These are phyloP conservation scores for Millerago galiae DNA, from an alignment of 805 yeast genomes.

Conservation along the genomic window DNA sequence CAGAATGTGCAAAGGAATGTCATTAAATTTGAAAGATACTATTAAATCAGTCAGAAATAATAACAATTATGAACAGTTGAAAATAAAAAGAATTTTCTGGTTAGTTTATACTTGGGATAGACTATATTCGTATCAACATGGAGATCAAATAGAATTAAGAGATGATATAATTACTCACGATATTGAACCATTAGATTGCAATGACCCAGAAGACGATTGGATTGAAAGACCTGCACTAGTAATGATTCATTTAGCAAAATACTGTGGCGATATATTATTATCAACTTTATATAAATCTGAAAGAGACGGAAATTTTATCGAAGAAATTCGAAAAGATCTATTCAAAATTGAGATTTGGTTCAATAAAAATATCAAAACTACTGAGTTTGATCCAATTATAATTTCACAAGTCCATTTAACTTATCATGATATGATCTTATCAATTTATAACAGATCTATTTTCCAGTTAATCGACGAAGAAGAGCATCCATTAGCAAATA, in stretches of 20 bases:
- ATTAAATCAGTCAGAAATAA: constrained; percentile 16
- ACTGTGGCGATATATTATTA: constrained; percentile 32
- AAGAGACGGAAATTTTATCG: constrained; percentile 18
- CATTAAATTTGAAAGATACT: constrained; percentile 28
- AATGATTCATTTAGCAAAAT: constrained; percentile 36
- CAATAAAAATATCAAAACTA: neutral
- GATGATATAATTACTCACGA: constrained; percentile 29
- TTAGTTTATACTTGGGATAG: constrained; percentile 48
- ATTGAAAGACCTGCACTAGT: constrained; percentile 39
- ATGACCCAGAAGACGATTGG: constrained; percentile 34
- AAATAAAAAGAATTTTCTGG: constrained; percentile 50
- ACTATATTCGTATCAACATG: constrained; percentile 45
- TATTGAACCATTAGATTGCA: constrained; percentile 22
- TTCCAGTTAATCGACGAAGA: constrained; percentile 13
- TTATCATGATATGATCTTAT: constrained; percentile 16
- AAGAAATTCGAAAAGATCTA: constrained; percentile 10
- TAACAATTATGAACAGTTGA: constrained; percentile 31
- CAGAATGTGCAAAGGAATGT: constrained; percentile 38
- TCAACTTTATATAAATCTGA: constrained; percentile 3
- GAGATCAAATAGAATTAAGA: constrained; percentile 33
- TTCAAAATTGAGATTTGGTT: constrained; percentile 15
- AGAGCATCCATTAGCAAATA: constrained; percentile 13
- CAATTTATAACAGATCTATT: constrained; percentile 14
- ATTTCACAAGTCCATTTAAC: constrained; percentile 16
- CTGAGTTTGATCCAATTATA: constrained; percentile 13